Base-by-base conservation (phyloP, 179 eudicot species). In the Beta corolliflora region DNA sequence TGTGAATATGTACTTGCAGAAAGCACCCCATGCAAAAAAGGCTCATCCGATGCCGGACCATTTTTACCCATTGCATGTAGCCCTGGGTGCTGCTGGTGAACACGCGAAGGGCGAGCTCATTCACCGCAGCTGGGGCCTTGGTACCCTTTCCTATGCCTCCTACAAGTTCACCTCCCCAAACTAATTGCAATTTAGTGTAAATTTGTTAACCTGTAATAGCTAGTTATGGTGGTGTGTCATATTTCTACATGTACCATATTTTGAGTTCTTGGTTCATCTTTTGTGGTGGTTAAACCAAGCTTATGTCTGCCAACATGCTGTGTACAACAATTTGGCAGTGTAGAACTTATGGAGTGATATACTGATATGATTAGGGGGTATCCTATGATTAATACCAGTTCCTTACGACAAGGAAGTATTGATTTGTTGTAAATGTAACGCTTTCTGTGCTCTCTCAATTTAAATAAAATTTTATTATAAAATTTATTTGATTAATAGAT, bases 41-140 rank as follows among this genome's bases (percentile, higher is more conserved):
- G 92, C 97, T 60, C 95, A 93, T 60, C 97, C 95, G 12, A 36
- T 71, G 73, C 92, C 97, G 4, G 97, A 93, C n/a, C 97, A 93
- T 83, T 89, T 91, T 54, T 91, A 91, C 69, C 97, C 97, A 4
- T 70, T 93, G 75, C 94, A 93, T 50, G 94, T 93, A 58, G 94
- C 97, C 69, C 78, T 93, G 79, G 97, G 97, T 16, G 97, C 97
- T 14, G 84, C 91, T 6, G 94, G 93, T 67, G 89, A 81, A 54
- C 76, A 79, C 46, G 53, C 97, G 1, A 90, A 89, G 79, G 91
- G 91, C 0, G 92, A 91, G 80, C 92, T 91, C 46, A 84, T 93
- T 64, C 93, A 93, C 76, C 87, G 92, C 36, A 93, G 94, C 80
- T 93, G 97, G 97, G 72, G 79, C 9, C 84, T 68, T 11, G 84